These are phyloP conservation scores for Malus domestica DNA, from an alignment of 306 rosid species.

Conservation along the genomic window DNA sequence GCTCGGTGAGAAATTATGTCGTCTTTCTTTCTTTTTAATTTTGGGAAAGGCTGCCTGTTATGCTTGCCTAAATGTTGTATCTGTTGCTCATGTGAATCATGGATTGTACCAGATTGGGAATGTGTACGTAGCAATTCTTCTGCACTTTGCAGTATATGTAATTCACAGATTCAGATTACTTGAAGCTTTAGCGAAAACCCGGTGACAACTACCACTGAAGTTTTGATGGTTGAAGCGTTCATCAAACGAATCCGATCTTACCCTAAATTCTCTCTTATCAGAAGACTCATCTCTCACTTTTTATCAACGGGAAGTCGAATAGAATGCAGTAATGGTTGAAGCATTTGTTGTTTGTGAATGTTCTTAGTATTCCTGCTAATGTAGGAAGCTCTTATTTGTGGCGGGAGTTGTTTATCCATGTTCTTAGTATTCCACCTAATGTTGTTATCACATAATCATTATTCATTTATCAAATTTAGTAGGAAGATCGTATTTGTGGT, in stretches of 20 bases:
- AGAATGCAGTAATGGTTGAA: neutral
- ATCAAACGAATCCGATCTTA: neutral
- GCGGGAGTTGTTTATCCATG: neutral
- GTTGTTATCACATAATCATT: too few species aligned
- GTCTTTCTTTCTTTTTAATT: neutral
- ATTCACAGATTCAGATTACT: neutral
- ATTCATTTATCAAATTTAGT: too few species aligned
- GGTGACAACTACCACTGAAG: too few species aligned
- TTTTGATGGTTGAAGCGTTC: too few species aligned
- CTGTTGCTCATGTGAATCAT: conserved; percentile 28
- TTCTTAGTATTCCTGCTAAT: too few species aligned
- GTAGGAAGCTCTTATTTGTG: too few species aligned
- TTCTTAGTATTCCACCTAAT: too few species aligned
- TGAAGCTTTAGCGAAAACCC: neutral
- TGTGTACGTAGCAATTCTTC: conserved; percentile 39
- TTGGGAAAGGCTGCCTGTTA: conserved; percentile 22
- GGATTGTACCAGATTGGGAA: conserved; percentile 30
- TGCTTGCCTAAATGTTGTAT: conserved; percentile 14
- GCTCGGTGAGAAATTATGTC: conserved; percentile 33
- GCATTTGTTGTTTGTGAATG: neutral
- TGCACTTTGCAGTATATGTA: neutral
- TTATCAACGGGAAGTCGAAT: neutral
- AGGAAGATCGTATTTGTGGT: too few species aligned
- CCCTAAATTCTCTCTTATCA: too few species aligned
- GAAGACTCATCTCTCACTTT: too few species aligned